phyloP scores from a whole-genome alignment of 495 filamentous ascomycete genomes.

The Talaromyces stipitatus region DNA sequence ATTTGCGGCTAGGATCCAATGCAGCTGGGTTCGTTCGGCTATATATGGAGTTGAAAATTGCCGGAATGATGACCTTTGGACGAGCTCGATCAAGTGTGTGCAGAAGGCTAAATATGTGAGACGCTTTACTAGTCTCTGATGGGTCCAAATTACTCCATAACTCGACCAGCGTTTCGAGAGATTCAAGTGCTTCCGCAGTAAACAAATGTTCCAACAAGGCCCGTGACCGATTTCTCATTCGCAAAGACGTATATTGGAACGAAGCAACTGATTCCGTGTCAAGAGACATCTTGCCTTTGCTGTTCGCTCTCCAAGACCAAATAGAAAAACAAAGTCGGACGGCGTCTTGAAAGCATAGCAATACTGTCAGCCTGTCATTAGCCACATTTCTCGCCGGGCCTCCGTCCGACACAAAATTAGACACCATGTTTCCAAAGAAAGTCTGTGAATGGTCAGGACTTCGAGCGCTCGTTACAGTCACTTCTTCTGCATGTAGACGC shows the following conservation, averaged over 20 bases:
- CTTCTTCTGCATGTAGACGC: conserved; percentile 67
- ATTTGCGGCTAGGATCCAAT: conserved; percentile 72
- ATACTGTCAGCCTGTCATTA: conserved; percentile 88
- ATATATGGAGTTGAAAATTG: conserved; percentile 96
- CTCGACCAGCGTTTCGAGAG: conserved; percentile 80
- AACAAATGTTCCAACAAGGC: conserved; percentile 90
- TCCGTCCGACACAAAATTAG: conserved; percentile 75
- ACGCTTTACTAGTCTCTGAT: conserved; percentile 19
- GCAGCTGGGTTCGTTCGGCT: conserved; percentile 80
- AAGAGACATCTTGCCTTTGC: conserved; percentile 43
- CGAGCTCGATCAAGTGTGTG: conserved; percentile 87
- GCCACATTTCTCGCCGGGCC: conserved; percentile 68
- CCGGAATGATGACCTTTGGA: conserved; percentile 87
- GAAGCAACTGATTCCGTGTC: conserved; percentile 71
- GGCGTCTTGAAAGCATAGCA: conserved; percentile 95
- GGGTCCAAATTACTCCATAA: conserved; percentile 59
- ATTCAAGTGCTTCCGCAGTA: conserved; percentile 88
- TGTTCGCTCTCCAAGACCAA: conserved; percentile 84
- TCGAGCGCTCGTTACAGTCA: conserved; percentile 57
- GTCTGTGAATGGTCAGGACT: conserved; percentile 79
- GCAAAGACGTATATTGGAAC: conserved; percentile 79
- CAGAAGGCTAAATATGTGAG: conserved; percentile 68
- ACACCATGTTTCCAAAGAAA: conserved; percentile 96
- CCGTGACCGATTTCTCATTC: conserved; percentile 82
- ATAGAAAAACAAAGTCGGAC: conserved; percentile 85